A percentile compares a stretch with the other conserved stretches of the same genome.
Evolutionary conservation across 768 basidiomycete species (phyloP).

Genomic region (Amyloporia xantha): DNA sequence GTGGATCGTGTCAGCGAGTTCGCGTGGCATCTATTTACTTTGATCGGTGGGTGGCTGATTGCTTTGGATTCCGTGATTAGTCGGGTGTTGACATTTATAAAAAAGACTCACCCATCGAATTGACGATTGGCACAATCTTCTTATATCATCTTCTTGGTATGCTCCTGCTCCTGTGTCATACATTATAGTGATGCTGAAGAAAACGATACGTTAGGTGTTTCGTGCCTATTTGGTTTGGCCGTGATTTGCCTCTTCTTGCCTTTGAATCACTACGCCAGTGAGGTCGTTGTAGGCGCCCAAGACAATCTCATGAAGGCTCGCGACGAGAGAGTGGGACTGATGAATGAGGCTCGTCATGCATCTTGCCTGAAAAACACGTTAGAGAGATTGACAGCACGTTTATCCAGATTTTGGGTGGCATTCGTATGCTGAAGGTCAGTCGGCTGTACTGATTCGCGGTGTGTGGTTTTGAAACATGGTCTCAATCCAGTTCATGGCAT

Average conservation of each 20-base stretch:
- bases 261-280: slow-evolving; percentile 79
- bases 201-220: slow-evolving; percentile 37
- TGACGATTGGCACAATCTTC: slow-evolving; percentile 66
- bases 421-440: slow-evolving; percentile 77
- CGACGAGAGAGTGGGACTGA: slow-evolving; percentile 83
- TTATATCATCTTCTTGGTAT: slow-evolving; percentile 71
- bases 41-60: slow-evolving; percentile 48
- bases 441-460: too few species aligned
- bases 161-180: slow-evolving; percentile 10
- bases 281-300: slow-evolving; percentile 69
- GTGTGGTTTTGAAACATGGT: too few species aligned
- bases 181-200: background rate
- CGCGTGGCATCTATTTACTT: slow-evolving; percentile 67
- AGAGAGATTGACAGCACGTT: background rate
- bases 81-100: background rate
- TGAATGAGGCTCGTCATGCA: slow-evolving; percentile 62
- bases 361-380: background rate
- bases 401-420: slow-evolving; percentile 71
- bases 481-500: slow-evolving; percentile 74
- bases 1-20: slow-evolving; percentile 88
- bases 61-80: background rate
- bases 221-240: slow-evolving; percentile 71
- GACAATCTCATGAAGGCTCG: slow-evolving; percentile 88
- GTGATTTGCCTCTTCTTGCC: slow-evolving; percentile 63
- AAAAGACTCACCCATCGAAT: slow-evolving; percentile 71